Evolutionary conservation across 805 yeast species (phyloP), one percentile per base, ranked within the genome.

Genomic region (Saccharomyces jurei): DNA sequence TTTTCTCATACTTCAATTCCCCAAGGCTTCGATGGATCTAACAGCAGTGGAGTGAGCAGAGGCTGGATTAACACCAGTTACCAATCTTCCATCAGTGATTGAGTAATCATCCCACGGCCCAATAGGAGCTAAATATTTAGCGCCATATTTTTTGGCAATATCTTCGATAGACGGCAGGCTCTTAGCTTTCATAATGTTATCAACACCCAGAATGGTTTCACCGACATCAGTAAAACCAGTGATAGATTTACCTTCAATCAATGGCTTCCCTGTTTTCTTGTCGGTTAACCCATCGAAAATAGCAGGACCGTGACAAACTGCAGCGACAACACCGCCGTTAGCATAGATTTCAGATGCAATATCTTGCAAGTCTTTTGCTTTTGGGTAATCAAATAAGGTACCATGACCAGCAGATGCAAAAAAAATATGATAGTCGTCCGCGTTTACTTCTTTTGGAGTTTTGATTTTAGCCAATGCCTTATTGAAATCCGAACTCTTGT

Each of bases 321-420:
- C 86, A 47, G 82, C 68, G 26, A 83, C 77, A 44, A 81, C 76
- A 50, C 86, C 87, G 44, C 79, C 80, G 22, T 76, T 67, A 31
- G 68, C 70, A 63, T 77, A 81, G 50, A 82, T 76, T 25, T 71
- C 68, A 29, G 71, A 67, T 22, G 82, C 84, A 47, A 80, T 54
- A 26, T 64, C 57, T 53, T 77, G 81, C 52, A 83, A 68, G 17
- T 64, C 74, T 5, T 63, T 67, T 14, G 85, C 84, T 2, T 65
- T 71, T 48, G 84, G 84, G 68, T 74, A 82, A 65, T 83, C 89
- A 58, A 76, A 80, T 46, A 77, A 58, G 29, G 84, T 72, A 30
- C 81, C 89, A 62, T 84, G 89, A 41, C 89, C 89, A 51, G 82
- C 89, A 50, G 86, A 77, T 46, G 84, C 86, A 60, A 72, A 82